Conservation (phyloP, 371 early-diverging fungal genomes). For the Apophysomyces ossiformis region DNA sequence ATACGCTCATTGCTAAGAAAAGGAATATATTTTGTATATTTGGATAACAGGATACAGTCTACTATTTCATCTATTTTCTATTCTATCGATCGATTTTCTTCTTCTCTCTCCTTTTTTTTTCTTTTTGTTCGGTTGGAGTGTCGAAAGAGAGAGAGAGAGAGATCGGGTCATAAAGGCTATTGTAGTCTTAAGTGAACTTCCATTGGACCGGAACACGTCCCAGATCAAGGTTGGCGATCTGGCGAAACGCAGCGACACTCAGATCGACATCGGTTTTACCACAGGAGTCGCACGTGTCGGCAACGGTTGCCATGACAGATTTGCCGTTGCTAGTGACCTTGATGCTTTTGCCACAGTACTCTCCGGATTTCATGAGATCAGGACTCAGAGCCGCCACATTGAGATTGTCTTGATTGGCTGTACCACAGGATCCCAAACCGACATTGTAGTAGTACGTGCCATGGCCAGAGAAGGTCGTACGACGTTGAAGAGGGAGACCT, state of each 20-base stretch:
- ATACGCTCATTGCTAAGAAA: slow-evolving; percentile 55
- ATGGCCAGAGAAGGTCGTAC: slow-evolving; percentile 30
- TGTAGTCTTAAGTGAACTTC: slow-evolving; percentile 27
- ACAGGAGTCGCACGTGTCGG: slow-evolving; percentile 58
- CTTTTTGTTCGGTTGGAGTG: neutral
- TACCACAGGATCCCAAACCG: slow-evolving; percentile 53
- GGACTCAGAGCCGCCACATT: slow-evolving; percentile 44
- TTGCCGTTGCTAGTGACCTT: slow-evolving; percentile 34
- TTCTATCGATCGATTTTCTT: no score
- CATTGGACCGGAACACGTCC: slow-evolving; percentile 51
- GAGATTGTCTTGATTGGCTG: slow-evolving; percentile 23
- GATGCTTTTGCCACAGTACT: slow-evolving; percentile 52
- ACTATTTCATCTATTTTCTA: no score
- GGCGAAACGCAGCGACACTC: slow-evolving; percentile 48
- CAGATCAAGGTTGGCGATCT: slow-evolving; percentile 31
- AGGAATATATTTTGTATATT: neutral
- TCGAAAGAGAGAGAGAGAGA: no score
- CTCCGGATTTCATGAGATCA: slow-evolving; percentile 25
- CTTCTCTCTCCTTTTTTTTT: neutral
- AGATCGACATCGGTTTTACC: slow-evolving; percentile 43
- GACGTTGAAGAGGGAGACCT: slow-evolving; percentile 27
- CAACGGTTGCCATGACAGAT: slow-evolving; percentile 42
- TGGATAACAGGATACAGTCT: no score
- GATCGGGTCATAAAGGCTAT: neutral
- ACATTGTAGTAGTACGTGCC: slow-evolving; percentile 46